Base-by-base conservation (phyloP, 345 rosid species). In the Hibiscus mutabilis region DNA sequence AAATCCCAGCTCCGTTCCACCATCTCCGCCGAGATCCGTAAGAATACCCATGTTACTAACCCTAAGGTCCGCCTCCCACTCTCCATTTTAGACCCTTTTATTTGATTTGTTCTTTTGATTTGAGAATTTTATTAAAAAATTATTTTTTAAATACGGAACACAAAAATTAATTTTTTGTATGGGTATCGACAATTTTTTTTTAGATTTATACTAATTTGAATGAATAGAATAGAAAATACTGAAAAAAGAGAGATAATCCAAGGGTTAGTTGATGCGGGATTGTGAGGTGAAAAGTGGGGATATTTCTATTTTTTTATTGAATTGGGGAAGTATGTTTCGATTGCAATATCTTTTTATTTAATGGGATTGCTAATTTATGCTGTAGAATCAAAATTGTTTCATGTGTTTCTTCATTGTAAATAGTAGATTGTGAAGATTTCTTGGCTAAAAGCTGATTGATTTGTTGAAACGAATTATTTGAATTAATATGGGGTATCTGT, bases 11-110 rank as follows among this genome's bases (percentile, higher is more conserved):
- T 95, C 79, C 99, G 98, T 10, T 82, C 88, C 75, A 35, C 83
- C 76, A 88, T 95, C 84, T 79, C 99, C 77, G 68, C 97, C 69
- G 80, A 92, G 92, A 84, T 92, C 80, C 97, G 99, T 71, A 92
- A 84, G 59, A 86, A 92, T 82, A 57, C 92, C 24, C 81, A 83
- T 65, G 31, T 95, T 84, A 84, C 93, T 29, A 84, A 92, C 72
- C 86, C 99, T 73, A 90, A 95, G 99, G 99, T 90, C 68, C 1
- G 42, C 33, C 16, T 33, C 33, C 49, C 24, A 11, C 14, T 51
- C 13, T 49, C 27, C 70, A 15, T 57, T 47, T 61, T 71, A 27
- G 33, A 59, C n/a, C 56, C 18, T 25, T 37, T 55, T 3, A 51
- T n/a, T 51, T 51, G n/a, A 51, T 2, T 52, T n/a, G 5, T 37